phyloP scores from a whole-genome alignment of 257 asterid genomes.

The Nyctanthes arbortristis region DNA sequence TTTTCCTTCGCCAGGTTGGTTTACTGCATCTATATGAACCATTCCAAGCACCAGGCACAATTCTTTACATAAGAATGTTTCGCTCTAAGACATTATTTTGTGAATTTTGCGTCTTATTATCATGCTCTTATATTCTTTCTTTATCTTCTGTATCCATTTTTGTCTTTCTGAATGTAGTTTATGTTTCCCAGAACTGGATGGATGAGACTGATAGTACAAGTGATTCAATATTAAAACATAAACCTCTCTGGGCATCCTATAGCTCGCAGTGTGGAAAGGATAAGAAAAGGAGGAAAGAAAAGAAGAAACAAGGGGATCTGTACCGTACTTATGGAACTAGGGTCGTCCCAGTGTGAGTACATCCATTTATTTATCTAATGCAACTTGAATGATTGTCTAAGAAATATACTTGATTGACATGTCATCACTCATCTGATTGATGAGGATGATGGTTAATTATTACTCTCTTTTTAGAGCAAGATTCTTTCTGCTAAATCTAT shows the following conservation, averaged over 20 bases:
- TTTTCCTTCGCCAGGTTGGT: conserved; percentile 88
- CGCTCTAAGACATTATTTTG: conserved; percentile 7
- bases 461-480: background rate
- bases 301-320: conserved; percentile 66
- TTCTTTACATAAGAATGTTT: conserved; percentile 15
- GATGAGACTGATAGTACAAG: conserved; percentile 56
- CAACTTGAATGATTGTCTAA: background rate
- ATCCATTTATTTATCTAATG: conserved; percentile 16
- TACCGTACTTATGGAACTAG: conserved; percentile 94
- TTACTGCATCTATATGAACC: conserved; percentile 19
- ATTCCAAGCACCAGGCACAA: conserved; percentile 5
- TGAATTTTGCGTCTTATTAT: conserved; percentile 1
- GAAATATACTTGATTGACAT: background rate
- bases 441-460: conserved; percentile 9
- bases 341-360: conserved; percentile 94
- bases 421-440: conserved; percentile 12
- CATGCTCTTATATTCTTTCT: conserved; percentile 15
- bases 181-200: conserved; percentile 70
- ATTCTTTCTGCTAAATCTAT: background rate
- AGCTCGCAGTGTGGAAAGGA: conserved; percentile 51
- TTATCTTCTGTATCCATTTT: background rate
- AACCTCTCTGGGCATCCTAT: conserved; percentile 85
- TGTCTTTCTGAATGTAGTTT: conserved; percentile 29
- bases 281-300: conserved; percentile 49
- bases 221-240: conserved; percentile 85